Percentiles rank a stretch among this genome's conserved stretches.
These are phyloP conservation scores for Periconia digitata DNA, from an alignment of 2,329 filamentous ascomycete genomes.

Conservation along the genomic window DNA sequence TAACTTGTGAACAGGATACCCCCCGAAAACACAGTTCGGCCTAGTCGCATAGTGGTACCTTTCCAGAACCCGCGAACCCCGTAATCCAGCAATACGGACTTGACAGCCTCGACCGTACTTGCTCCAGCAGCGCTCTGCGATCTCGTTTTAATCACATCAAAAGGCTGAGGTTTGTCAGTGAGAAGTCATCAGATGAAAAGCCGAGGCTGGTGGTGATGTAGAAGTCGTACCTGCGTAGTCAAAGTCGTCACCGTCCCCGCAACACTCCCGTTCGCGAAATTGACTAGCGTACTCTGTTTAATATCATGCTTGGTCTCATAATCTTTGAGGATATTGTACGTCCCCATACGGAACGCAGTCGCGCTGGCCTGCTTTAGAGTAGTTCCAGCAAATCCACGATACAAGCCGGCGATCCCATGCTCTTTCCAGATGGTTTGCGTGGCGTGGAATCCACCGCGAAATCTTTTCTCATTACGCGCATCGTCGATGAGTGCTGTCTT, in stretches of 20 bases:
- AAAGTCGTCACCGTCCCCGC: slow-evolving; percentile 64
- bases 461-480: slow-evolving; percentile 53
- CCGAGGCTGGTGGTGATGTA: not conserved
- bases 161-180: slow-evolving; percentile 48
- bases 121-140: slow-evolving; percentile 62
- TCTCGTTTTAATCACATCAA: slow-evolving; percentile 66
- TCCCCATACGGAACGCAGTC: slow-evolving; percentile 63
- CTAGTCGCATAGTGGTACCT: slow-evolving; percentile 68
- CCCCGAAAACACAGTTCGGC: slow-evolving; percentile 65
- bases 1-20: slow-evolving; percentile 67
- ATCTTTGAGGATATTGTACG: slow-evolving; percentile 66
- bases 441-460: slow-evolving; percentile 55
- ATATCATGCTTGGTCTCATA: slow-evolving; percentile 53
- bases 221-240: slow-evolving; percentile 44
- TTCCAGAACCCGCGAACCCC: slow-evolving; percentile 66
- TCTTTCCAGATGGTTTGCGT: slow-evolving; percentile 52
- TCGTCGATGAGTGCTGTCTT: slow-evolving; percentile 70
- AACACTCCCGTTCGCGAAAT: slow-evolving; percentile 63
- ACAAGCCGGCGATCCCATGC: slow-evolving; percentile 58
- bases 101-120: slow-evolving; percentile 59
- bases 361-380: slow-evolving; percentile 65
- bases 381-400: slow-evolving; percentile 61
- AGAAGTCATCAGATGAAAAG: not conserved
- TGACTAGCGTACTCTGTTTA: slow-evolving; percentile 53
- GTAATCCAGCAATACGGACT: slow-evolving; percentile 57